A percentile compares a stretch with the other conserved stretches of the same genome.
Conservation (phyloP, 768 basidiomycete genomes). For the Auricularia sp. region DNA sequence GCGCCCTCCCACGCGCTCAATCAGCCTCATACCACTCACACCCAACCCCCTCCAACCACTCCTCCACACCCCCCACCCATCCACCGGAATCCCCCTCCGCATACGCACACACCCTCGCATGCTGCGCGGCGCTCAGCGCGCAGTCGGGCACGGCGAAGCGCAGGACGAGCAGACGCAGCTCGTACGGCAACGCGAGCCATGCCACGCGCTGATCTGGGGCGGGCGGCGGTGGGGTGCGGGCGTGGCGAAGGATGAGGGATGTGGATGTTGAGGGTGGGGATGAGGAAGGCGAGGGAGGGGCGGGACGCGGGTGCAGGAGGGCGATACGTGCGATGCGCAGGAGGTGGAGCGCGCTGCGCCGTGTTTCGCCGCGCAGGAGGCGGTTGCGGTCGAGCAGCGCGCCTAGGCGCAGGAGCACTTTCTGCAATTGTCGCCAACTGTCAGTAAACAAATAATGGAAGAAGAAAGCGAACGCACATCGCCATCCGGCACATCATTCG, state of each 20-base stretch:
- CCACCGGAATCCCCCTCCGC: neutral
- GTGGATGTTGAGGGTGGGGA: neutral
- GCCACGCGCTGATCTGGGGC: neutral
- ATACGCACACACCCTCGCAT: neutral
- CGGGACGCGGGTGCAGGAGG: neutral
- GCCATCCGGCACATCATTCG: neutral
- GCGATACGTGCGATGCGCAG: neutral
- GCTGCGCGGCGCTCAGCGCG: neutral
- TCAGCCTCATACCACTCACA: neutral
- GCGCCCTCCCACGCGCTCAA: too few species aligned
- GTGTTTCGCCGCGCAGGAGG: neutral
- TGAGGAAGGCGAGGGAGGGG: too few species aligned
- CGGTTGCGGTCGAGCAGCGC: neutral
- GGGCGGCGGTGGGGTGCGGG: neutral
- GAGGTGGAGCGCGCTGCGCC: neutral
- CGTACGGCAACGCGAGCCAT: neutral
- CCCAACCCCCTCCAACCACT: neutral
- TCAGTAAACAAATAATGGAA: neutral
- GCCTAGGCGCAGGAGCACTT: neutral
- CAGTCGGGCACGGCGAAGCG: neutral
- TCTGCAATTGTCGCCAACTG: neutral
- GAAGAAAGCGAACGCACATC: neutral
- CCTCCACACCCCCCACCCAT: neutral
- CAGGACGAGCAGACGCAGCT: neutral
- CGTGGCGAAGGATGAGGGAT: neutral